These are phyloP conservation scores for Suhomyces sp. DNA, from an alignment of 805 yeast genomes.

Conservation along the genomic window DNA sequence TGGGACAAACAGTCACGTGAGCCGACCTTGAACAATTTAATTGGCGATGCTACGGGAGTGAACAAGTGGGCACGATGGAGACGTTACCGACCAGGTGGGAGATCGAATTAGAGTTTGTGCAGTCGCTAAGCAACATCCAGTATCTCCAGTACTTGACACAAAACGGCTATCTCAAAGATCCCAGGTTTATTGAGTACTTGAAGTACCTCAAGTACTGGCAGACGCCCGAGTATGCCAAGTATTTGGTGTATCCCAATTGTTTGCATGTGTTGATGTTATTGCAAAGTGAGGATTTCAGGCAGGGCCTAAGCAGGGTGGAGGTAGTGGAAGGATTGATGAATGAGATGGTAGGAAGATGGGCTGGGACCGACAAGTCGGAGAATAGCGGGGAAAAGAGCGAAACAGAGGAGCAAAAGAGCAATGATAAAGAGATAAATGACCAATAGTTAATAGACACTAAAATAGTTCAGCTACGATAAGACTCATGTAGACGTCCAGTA, in stretches of 20 bases:
- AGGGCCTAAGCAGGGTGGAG: slow-evolving; percentile 54
- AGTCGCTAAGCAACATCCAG: slow-evolving; percentile 85
- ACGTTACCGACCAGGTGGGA: slow-evolving; percentile 80
- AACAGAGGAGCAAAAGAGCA: background rate
- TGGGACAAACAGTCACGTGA: background rate
- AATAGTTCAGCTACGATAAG: too few relatives aligned
- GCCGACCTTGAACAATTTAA: background rate
- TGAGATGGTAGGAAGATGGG: slow-evolving; percentile 75
- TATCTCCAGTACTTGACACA: slow-evolving; percentile 86
- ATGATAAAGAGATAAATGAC: too few relatives aligned
- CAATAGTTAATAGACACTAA: too few relatives aligned
- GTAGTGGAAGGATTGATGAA: slow-evolving; percentile 59
- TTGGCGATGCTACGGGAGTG: background rate
- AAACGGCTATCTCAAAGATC: slow-evolving; percentile 69
- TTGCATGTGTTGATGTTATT: slow-evolving; percentile 71
- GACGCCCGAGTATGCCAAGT: slow-evolving; percentile 64
- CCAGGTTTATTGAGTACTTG: slow-evolving; percentile 69
- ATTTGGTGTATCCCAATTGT: slow-evolving; percentile 82
- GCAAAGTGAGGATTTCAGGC: slow-evolving; percentile 51
- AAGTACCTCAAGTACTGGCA: slow-evolving; percentile 87
- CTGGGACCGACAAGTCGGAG: slow-evolving; percentile 24
- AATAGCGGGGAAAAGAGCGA: background rate
- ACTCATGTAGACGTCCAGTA: too few relatives aligned
- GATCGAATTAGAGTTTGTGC: slow-evolving; percentile 90
- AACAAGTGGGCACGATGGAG: slow-evolving; percentile 8